These are phyloP conservation scores for Ophiostoma sp. DNA, from an alignment of 2,329 filamentous ascomycete genomes.

Conservation along the genomic window DNA sequence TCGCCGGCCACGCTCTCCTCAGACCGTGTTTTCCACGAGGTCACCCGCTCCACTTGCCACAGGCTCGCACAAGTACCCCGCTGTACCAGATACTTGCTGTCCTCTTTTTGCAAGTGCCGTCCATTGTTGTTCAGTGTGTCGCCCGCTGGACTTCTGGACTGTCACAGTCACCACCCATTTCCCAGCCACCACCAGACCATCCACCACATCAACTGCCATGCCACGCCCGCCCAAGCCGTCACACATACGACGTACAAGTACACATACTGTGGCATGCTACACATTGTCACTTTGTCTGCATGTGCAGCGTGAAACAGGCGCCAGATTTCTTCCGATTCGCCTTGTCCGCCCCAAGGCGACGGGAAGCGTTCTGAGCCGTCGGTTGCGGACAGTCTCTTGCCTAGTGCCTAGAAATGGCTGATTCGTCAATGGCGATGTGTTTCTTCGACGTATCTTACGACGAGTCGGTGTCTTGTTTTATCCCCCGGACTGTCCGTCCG, in stretches of 20 bases:
- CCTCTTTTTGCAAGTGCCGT: neutral
- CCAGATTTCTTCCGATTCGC: conserved; percentile 14
- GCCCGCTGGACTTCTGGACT: neutral
- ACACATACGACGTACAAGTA: neutral
- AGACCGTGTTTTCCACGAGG: conserved; percentile 33
- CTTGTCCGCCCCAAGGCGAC: neutral
- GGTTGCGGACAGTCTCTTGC: neutral
- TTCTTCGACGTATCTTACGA: neutral
- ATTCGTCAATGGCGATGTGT: neutral
- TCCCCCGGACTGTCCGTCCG: conserved; percentile 3
- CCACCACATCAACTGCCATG: neutral
- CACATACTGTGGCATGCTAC: neutral
- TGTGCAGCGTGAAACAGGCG: conserved; percentile 17
- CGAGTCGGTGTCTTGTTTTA: neutral
- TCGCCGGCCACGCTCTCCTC: conserved; percentile 35
- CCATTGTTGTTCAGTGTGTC: neutral
- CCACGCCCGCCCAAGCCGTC: neutral
- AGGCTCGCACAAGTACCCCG: conserved; percentile 21
- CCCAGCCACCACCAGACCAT: neutral
- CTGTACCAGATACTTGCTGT: conserved; percentile 19
- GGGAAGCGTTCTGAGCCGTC: neutral
- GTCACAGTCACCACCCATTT: neutral
- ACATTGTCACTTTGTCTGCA: conserved; percentile 1
- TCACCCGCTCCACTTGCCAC: conserved; percentile 25
- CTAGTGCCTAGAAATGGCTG: neutral